Evolutionary conservation across 139 green algal species (phyloP).

Genomic region (Trebouxia sp.): DNA sequence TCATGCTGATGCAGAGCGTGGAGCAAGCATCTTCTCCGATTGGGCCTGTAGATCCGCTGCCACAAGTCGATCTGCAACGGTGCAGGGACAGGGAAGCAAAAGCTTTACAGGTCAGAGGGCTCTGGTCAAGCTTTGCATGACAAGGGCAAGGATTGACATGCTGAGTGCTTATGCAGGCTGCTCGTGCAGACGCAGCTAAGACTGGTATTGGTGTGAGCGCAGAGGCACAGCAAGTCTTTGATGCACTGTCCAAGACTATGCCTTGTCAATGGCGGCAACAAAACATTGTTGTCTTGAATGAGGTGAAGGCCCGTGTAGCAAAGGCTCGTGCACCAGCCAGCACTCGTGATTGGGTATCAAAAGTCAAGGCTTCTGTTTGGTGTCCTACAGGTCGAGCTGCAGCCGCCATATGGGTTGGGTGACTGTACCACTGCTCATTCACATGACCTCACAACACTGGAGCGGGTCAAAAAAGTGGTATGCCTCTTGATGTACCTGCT

Average conservation of each 20-base stretch:
- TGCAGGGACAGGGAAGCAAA: conserved; percentile 40
- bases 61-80: conserved; percentile 37
- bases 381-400: conserved; percentile 4
- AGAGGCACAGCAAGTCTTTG: conserved; percentile 55
- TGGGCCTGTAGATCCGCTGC: neutral
- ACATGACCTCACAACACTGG: conserved; percentile 2
- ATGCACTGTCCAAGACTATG: conserved; percentile 57
- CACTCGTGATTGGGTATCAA: no score
- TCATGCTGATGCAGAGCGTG: neutral
- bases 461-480: conserved; percentile 20
- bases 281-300: conserved; percentile 57
- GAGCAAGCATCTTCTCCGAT: neutral
- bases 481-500: no score
- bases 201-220: conserved; percentile 51
- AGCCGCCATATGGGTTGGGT: neutral
- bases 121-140: no score
- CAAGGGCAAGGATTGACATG: no score
- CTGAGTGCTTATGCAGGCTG: conserved; percentile 41
- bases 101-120: conserved; percentile 36
- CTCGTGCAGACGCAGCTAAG: conserved; percentile 48
- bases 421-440: conserved; percentile 13
- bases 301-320: conserved; percentile 35
- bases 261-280: conserved; percentile 51
- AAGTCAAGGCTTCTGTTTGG: no score
- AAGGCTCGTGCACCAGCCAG: neutral